Evolutionary conservation across 2,329 filamentous ascomycete genomes (phyloP), one percentile per base, ranked within the genome.

Genomic region (Fusarium chuoi): DNA sequence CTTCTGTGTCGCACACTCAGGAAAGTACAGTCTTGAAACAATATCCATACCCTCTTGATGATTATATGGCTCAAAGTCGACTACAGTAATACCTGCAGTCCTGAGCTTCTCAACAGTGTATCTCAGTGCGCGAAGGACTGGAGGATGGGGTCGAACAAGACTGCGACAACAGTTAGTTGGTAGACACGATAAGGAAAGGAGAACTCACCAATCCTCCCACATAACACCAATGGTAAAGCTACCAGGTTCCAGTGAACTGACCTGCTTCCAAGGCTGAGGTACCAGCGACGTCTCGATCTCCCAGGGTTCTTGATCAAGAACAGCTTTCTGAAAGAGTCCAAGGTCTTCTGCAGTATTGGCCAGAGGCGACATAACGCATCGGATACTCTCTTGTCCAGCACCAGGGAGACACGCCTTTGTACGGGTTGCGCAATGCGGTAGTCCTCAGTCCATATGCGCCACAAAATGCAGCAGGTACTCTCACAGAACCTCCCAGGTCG

Each of bases 151-250:
- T 9, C 42, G 24, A 7, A 45, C 42, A 26, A 45, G 11, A 5
- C 42, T 26, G 42, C 2, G 42, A 26, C 24, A 9, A 20, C 1
- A 2, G 0, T 45, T 14, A 26, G 42, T 7, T 20, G 7, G 18
- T 20, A 8, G 7, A 6, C 5, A 13, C 0, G 3, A 18, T 3
- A 4, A 18, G 11, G 0, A 3, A 18, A 4, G 13, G 1, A 18
- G n/a, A 26, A 26, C 24, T 45, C 7, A 45, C 42, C 42, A 24
- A 9, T 26, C 24, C 3, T 45, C 24, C 42, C 42, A 45, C 42
- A 45, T 20, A 6, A 45, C 24, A 6, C 42, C 42, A 45, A 45
- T 26, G 0, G 24, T 45, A 2, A 45, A 45, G 42, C 5, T 45
- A 4, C 17, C 42, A 14, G 24, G 17, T 7, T 45, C 0, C 20